Percentiles rank a stretch among this genome's conserved stretches.
Evolutionary conservation across 805 yeast species (phyloP).

Genomic region (Metschnikowia matae): DNA sequence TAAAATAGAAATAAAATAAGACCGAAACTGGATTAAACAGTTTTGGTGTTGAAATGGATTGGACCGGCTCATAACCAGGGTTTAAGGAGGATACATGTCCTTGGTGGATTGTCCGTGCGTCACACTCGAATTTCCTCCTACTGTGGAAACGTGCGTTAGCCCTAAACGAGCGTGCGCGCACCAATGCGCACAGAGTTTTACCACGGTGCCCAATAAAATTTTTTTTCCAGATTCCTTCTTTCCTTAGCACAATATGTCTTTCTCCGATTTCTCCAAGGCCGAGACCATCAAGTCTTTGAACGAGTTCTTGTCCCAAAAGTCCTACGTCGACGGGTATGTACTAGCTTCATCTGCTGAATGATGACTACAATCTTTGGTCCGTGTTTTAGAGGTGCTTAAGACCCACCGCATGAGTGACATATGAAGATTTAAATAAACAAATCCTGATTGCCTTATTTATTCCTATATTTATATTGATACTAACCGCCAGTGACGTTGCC

Average conservation of each 20-base stretch:
- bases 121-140: not conserved
- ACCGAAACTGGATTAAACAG: too few relatives aligned
- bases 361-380: constrained; percentile 83
- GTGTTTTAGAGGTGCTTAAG: constrained; percentile 96
- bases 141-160: not conserved
- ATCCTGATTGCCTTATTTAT: not conserved
- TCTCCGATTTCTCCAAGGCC: constrained; percentile 75
- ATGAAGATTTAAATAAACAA: constrained; percentile 34
- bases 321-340: constrained; percentile 94
- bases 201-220: constrained; percentile 7
- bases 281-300: constrained; percentile 63
- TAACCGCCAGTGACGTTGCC: constrained; percentile 65
- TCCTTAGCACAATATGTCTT: constrained; percentile 51
- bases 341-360: constrained; percentile 30
- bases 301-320: constrained; percentile 85
- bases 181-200: constrained; percentile 5
- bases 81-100: too few relatives aligned
- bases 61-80: too few relatives aligned
- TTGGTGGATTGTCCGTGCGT: too few relatives aligned
- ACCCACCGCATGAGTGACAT: constrained; percentile 93
- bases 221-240: constrained; percentile 9
- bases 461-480: constrained; percentile 11
- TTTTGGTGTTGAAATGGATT: too few relatives aligned
- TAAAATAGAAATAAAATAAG: too few relatives aligned
- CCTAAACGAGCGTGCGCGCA: constrained; percentile 14